Conservation (phyloP, 2,329 filamentous ascomycete species). For the Corniculantispora saksenae region DNA sequence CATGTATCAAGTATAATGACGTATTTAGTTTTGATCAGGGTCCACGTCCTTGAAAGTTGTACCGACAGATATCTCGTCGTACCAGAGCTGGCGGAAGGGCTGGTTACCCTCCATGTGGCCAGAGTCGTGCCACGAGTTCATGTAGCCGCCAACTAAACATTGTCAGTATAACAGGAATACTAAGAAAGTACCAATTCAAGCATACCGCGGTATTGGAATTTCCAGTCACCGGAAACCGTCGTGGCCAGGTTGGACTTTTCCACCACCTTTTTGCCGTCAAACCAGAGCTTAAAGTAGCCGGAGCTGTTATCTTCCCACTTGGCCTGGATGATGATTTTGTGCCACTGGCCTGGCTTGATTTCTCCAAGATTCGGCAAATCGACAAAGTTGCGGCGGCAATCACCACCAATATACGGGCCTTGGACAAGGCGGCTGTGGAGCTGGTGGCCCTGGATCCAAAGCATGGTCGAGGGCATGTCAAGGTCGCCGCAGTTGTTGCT, state of each 20-base stretch:
- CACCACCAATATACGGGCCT: conserved; percentile 29
- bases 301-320: conserved; percentile 45
- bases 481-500: conserved; percentile 43
- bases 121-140: conserved; percentile 51
- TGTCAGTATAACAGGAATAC: neutral
- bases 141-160: conserved; percentile 44
- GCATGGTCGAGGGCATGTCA: conserved; percentile 51
- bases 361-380: conserved; percentile 34
- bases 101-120: conserved; percentile 41
- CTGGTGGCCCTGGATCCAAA: conserved; percentile 46
- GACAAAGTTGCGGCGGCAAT: conserved; percentile 28
- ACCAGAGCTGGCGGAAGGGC: conserved; percentile 49
- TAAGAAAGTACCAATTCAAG: neutral
- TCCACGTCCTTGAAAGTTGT: conserved; percentile 34
- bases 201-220: conserved; percentile 44
- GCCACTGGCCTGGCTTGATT: conserved; percentile 47
- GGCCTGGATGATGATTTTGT: conserved; percentile 47
- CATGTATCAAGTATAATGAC: too few relatives aligned
- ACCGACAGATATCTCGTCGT: conserved; percentile 49
- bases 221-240: conserved; percentile 44
- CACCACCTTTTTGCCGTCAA: conserved; percentile 46
- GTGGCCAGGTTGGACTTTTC: conserved; percentile 43
- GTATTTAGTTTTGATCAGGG: conserved; percentile 9
- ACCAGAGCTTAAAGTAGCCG: conserved; percentile 49
- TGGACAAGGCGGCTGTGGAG: conserved; percentile 41